Percentiles rank a stretch among this genome's conserved stretches.
Conservation (phyloP, 169 alveolate genomes). For the Cystoisospora suis region DNA sequence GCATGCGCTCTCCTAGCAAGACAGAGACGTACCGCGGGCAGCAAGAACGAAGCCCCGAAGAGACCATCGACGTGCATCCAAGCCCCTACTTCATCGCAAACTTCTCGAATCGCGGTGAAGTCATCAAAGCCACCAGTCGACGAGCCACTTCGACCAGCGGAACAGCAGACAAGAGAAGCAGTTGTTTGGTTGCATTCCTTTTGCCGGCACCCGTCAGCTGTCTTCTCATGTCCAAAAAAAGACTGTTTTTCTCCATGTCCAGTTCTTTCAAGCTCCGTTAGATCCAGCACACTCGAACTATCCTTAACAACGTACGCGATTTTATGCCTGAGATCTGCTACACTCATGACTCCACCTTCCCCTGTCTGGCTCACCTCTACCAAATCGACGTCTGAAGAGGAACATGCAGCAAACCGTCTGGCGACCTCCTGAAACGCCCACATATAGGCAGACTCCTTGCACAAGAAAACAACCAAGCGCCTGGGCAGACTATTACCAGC, state of each 20-base stretch:
- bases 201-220: no score
- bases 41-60: conserved; percentile 70
- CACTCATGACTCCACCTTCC: not conserved
- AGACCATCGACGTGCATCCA: conserved; percentile 77
- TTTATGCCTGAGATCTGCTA: not conserved
- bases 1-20: no score
- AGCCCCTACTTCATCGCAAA: conserved; percentile 60
- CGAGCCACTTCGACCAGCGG: conserved; percentile 29
- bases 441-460: not conserved
- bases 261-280: no score
- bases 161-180: not conserved
- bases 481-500: no score
- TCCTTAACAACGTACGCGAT: no score
- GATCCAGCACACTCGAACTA: no score
- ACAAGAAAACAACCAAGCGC: no score
- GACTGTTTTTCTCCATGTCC: no score
- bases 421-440: not conserved
- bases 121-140: not conserved
- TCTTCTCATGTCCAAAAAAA: no score
- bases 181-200: no score
- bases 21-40: conserved; percentile 38
- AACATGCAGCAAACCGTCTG: no score
- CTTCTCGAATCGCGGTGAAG: not conserved
- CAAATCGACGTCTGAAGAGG: no score
- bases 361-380: not conserved